Conservation (phyloP, 768 basidiomycete genomes). For the Goffeauzyma gilvescens region DNA sequence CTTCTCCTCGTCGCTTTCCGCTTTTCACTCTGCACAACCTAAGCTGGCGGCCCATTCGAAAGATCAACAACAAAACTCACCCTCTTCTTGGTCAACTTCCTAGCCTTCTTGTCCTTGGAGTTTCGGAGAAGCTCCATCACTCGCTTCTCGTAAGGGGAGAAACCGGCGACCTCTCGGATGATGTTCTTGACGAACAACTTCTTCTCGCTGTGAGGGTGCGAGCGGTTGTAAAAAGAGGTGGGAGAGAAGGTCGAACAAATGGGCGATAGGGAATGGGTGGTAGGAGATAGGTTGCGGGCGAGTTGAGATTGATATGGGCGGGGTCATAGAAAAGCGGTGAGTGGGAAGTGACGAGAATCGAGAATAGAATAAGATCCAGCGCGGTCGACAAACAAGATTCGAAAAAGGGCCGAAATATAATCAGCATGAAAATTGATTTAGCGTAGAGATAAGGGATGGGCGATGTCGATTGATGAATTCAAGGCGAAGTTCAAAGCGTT, state of each 20-base stretch:
- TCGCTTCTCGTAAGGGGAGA: constrained; percentile 91
- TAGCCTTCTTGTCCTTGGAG: constrained; percentile 99
- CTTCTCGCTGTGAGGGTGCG: constrained; percentile 38
- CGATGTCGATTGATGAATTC: too few relatives aligned
- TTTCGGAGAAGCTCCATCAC: constrained; percentile 96
- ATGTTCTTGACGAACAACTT: constrained; percentile 85
- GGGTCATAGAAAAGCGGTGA: neutral
- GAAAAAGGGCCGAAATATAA: too few relatives aligned
- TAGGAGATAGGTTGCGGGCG: neutral
- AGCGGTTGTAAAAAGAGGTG: neutral
- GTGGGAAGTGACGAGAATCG: neutral
- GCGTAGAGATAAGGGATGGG: too few relatives aligned
- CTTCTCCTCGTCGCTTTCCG: too few relatives aligned
- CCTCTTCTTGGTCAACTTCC: constrained; percentile 98
- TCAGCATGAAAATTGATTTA: too few relatives aligned
- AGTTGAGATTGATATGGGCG: neutral
- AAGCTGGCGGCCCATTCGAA: neutral
- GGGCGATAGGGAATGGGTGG: neutral
- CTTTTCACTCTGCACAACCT: too few relatives aligned
- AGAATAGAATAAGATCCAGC: too few relatives aligned
- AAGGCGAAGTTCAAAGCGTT: too few relatives aligned
- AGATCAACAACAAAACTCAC: constrained; percentile 39
- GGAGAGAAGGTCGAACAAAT: neutral
- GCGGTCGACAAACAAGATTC: too few relatives aligned
- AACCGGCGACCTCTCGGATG: constrained; percentile 90